These are phyloP conservation scores for Apiotrichum mycotoxinovorans DNA, from an alignment of 1,284 basidiomycete species.

Conservation along the genomic window DNA sequence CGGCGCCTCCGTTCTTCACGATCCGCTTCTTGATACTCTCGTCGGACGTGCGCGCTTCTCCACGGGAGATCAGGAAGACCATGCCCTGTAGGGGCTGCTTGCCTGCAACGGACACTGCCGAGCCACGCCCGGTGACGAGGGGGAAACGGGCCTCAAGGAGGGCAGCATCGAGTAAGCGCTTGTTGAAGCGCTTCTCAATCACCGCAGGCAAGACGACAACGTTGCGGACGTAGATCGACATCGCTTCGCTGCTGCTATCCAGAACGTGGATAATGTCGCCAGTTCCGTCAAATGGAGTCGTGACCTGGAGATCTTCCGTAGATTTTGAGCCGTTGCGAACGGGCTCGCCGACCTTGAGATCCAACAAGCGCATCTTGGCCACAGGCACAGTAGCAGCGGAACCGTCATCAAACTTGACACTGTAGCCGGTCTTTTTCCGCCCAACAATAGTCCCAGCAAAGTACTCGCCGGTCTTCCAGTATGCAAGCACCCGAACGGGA, in stretches of 20 bases:
- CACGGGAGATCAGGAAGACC: constrained; percentile 20
- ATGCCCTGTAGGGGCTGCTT: constrained; percentile 1
- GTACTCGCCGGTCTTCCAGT: constrained; percentile 14
- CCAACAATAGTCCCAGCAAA: constrained; percentile 13
- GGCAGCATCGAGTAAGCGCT: constrained; percentile 5
- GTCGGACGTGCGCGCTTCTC: constrained; percentile 27
- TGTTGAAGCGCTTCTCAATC: constrained; percentile 7
- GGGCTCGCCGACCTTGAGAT: constrained; percentile 13
- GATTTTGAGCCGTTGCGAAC: constrained; percentile 4
- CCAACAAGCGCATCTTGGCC: constrained; percentile 11
- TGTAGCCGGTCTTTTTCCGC: constrained; percentile 7
- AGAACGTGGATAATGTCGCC: not conserved
- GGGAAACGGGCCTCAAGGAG: constrained; percentile 2
- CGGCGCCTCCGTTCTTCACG: constrained; percentile 57
- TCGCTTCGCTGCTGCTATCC: not conserved
- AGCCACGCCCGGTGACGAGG: not conserved
- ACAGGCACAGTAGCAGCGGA: not conserved
- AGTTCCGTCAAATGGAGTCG: constrained; percentile 3
- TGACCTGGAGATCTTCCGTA: constrained; percentile 1
- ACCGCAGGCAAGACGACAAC: constrained; percentile 4
- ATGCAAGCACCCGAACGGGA: constrained; percentile 13
- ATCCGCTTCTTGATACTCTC: constrained; percentile 53
- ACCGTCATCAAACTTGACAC: constrained; percentile 15
- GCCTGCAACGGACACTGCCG: not conserved
- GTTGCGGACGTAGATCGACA: not conserved